Evolutionary conservation across 2,329 filamentous ascomycete species (phyloP), one percentile per base, ranked within the genome.

Genomic region (Laburnicola sp.): DNA sequence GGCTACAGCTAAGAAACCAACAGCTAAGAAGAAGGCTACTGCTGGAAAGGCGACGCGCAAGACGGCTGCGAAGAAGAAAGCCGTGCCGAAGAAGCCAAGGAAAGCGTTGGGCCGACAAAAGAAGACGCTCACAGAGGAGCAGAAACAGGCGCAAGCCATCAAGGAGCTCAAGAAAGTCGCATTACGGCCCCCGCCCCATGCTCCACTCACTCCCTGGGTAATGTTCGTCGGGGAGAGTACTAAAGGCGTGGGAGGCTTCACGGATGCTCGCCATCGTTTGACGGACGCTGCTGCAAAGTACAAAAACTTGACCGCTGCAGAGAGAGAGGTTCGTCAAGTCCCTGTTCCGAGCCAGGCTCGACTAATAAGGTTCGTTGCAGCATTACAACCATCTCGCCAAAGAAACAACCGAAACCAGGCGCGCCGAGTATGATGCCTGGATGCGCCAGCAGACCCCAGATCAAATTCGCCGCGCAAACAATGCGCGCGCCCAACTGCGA

Each of bases 391-490:
- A 80, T 42, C 57, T 78, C 16, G 80, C 79, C 44, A 76, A 75
- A 48, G 63, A 78, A 51, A 78, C 76, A 57, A 77, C 67, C 21
- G 74, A 72, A 35, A 69, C 73, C 10, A 78, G 78, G 43, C 58
- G 67, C 21, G 70, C 72, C 21, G 74, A 72, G 10, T 80, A 79
- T 63, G 72, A 79, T 27, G 64, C 75, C 51, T 88, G 82, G 82
- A 67, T 88, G 21, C 66, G 78, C 28, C 71, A 68, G 2, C 70
- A 85, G 62, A 82, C 81, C 1, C 78, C 82, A 7, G 73, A 81
- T 4, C 67, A 86, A 62, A 86, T 88, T 59, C 74, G 73, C 39
- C 51, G 75, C 2, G 85, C 86, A 50, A 88, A 88, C 66, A 63
- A 57, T 8, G 86, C 86, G 8, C 82, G 86, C 32, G 51, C 34